Conservation (phyloP, 768 basidiomycete species). For the Mrakia frigida region DNA sequence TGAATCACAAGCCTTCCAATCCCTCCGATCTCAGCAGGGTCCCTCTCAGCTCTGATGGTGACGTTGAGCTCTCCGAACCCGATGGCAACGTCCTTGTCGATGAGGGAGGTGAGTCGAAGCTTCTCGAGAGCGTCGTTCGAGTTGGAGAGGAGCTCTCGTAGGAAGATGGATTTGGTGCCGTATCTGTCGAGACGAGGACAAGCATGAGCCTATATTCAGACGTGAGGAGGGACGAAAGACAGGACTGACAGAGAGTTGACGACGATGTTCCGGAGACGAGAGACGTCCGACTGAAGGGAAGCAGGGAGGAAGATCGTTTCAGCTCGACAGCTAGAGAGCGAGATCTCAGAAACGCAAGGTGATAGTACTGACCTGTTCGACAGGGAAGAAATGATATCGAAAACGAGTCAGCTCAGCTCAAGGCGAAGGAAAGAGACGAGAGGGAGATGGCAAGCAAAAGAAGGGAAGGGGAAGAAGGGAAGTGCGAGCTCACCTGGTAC, state of each 20-base stretch:
- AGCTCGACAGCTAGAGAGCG: no score
- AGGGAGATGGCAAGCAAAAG: not conserved
- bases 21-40: slow-evolving; percentile 55
- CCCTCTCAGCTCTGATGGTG: slow-evolving; percentile 70
- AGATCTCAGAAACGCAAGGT: no score
- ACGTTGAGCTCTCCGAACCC: slow-evolving; percentile 62
- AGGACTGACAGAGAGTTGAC: slow-evolving; percentile 24
- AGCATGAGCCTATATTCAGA: not conserved
- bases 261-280: slow-evolving; percentile 29
- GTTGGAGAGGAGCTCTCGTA: slow-evolving; percentile 58
- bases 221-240: no score
- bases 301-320: not conserved
- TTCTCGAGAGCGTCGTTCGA: slow-evolving; percentile 97
- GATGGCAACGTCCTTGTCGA: slow-evolving; percentile 61
- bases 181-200: not conserved
- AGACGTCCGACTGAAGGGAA: slow-evolving; percentile 16
- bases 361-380: no score
- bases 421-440: no score
- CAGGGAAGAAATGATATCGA: not conserved
- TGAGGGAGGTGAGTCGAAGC: slow-evolving; percentile 75
- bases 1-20: slow-evolving; percentile 69
- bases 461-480: not conserved
- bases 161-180: slow-evolving; percentile 15
- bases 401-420: not conserved
- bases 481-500: slow-evolving; percentile 8